Evolutionary conservation across 2,329 filamentous ascomycete species (phyloP), one percentile per base, ranked within the genome.

Genomic region (Aureobasidium sp.): DNA sequence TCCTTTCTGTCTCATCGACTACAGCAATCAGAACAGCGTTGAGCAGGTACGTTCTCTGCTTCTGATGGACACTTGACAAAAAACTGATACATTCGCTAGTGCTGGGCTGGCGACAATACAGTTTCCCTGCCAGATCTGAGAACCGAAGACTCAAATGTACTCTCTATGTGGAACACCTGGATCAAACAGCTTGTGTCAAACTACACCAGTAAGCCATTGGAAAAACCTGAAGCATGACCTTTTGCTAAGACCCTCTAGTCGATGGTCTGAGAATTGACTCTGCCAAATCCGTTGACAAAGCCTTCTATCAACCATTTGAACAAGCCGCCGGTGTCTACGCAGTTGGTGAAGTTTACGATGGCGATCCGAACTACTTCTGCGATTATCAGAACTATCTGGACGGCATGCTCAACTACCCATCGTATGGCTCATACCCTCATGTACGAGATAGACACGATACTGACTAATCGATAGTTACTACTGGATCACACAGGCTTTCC

Each of bases 101-200:
- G 64, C 62, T 65, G 64, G 64, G 51, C 80, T 7, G 79, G 79
- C n/a, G 77, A 80, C 62, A 75, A 76, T 39, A 78, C 75, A 7
- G 78, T 82, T 15, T 76, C 78, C 0, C 78, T 89, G 0, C 84
- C 85, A 0, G 86, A 89, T 65, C 69, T 88, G 13, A 74, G 83
- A 56, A 88, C 86, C 0, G 77, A 81, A 43, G 74, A 78, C 32
- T 52, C 73, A 0, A 70, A 70, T 1, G 80, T 88, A 13, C 76
- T 78, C 20, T 71, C 70, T 20, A 74, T 82, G 15, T 82, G 81
- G 70, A 75, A 83, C 52, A 71, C 74, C 24, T 89, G 86, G 86
- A 76, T 88, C 65, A 72, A 69, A n/a, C 75, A 75, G 48, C 74
- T 88, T 0, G 81, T 88, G 1, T 68, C 76, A 3, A 83, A 84